phyloP scores from a whole-genome alignment of 2,329 filamentous ascomycete genomes.

The Cladophialophora immunda region DNA sequence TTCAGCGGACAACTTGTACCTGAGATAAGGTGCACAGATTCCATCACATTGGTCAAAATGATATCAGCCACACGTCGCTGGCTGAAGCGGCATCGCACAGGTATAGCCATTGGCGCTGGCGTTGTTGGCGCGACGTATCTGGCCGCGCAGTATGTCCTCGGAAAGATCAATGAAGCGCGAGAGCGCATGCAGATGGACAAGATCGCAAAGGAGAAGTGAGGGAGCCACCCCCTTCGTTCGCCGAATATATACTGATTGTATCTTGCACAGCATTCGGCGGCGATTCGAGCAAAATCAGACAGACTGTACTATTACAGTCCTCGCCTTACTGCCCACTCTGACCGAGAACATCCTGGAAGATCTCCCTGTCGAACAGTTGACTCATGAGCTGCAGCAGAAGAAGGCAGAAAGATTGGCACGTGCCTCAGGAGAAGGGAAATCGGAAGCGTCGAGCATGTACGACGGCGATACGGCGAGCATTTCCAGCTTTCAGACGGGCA shows the following conservation, averaged over 20 bases:
- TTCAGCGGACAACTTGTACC: conserved; percentile 26
- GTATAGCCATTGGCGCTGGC: conserved; percentile 85
- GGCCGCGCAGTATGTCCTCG: conserved; percentile 89
- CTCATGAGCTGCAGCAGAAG: conserved; percentile 92
- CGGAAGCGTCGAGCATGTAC: conserved; percentile 71
- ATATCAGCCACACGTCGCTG: conserved; percentile 82
- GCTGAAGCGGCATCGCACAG: conserved; percentile 90
- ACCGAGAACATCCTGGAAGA: conserved; percentile 87
- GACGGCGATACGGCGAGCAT: conserved; percentile 86
- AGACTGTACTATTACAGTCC: conserved; percentile 96
- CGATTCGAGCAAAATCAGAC: conserved; percentile 99
- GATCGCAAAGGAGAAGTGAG: conserved; percentile 95
- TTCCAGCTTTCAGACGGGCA: conserved; percentile 78
- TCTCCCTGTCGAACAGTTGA: conserved; percentile 90
- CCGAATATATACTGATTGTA: conserved; percentile 22
- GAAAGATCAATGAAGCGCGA: conserved; percentile 89
- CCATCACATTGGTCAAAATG: conserved; percentile 65
- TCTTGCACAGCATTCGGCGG: conserved; percentile 76
- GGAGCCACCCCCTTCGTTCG: conserved; percentile 24
- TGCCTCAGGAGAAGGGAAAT: conserved; percentile 63
- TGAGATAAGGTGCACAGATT: conserved; percentile 32
- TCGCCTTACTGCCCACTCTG: conserved; percentile 92
- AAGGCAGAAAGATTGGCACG: conserved; percentile 70
- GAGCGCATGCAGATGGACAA: conserved; percentile 97
- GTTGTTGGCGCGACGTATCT: conserved; percentile 90